Evolutionary conservation across 1,139 yeast species (phyloP), one percentile per base, ranked within the genome.

Genomic region (Tardiomyces digboiensis): DNA sequence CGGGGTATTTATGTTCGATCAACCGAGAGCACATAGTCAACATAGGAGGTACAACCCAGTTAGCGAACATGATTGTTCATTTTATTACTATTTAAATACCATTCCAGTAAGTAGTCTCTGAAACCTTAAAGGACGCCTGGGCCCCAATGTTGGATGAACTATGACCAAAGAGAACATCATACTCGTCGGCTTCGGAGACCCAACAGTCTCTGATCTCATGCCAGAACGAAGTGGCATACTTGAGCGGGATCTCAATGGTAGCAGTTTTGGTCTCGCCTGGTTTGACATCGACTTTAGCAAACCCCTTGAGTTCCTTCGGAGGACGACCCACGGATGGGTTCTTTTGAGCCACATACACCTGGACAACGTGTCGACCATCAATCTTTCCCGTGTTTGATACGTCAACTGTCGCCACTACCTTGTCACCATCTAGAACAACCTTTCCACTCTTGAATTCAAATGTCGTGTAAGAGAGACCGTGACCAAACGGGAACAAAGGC

Each of bases 401-500:
- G 39, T 61, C 60, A 20, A 72, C 70, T 2, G 67, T 47, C 3
- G 68, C 67, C 8, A 55, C 58, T 13, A 66, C 67, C 29, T 64
- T 58, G 47, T 67, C 56, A 55, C 61, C 52, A 57, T 56, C 48
- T 16, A 49, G 41, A 14, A 46, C 8, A 3, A 61, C 60, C 16
- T 48, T 42, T 46, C 64, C 51, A 40, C 62, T 54, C 5, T 58
- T 52, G 49, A 67, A 55, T 16, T 56, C 62, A 52, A 75, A 79
- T 1, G 63, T 50, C 7, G 82, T 71, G 59, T 78, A 79, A 2
- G 82, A 76, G 44, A 79, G 67, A 14, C 84, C 84, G 54, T 61
- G 67, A 14, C 84, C 84, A 60, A 79, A 79, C 41, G 82, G 78
- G 65, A 72, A 78, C 38, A 73, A 67, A 18, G 74, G 77, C 21